phyloP scores from a whole-genome alignment of 2,329 filamentous ascomycete genomes.

The Nigrospora osmanthi region DNA sequence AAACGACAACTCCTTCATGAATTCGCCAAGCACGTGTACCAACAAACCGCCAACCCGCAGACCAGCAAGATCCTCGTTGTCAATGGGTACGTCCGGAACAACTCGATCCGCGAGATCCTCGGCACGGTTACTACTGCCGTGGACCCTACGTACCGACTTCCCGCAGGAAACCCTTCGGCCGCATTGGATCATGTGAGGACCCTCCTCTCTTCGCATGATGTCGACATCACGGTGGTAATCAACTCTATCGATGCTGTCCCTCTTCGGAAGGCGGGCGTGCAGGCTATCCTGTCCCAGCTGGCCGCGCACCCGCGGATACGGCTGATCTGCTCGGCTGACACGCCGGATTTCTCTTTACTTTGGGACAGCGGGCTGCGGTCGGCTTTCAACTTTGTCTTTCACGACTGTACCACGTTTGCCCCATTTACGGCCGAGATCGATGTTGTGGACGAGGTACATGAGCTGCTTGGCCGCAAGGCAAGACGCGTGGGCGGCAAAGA shows the following conservation, averaged over 20 bases:
- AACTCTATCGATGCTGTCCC: conserved; percentile 80
- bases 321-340: conserved; percentile 76
- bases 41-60: conserved; percentile 25
- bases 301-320: conserved; percentile 65
- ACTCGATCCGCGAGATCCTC: conserved; percentile 62
- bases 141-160: conserved; percentile 36
- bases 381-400: conserved; percentile 79
- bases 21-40: conserved; percentile 66
- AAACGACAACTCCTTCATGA: conserved; percentile 68
- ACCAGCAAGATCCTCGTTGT: conserved; percentile 66
- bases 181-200: conserved; percentile 61
- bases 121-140: conserved; percentile 60
- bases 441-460: conserved; percentile 83
- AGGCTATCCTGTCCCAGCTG: conserved; percentile 68
- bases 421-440: conserved; percentile 69
- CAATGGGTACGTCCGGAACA: conserved; percentile 71
- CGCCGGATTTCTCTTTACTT: conserved; percentile 76
- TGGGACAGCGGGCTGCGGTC: conserved; percentile 86
- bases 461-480: conserved; percentile 73
- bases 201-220: conserved; percentile 44
- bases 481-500: conserved; percentile 80
- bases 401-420: conserved; percentile 87
- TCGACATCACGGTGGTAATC: conserved; percentile 60
- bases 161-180: conserved; percentile 57
- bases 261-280: conserved; percentile 62